Evolutionary conservation across 2,329 filamentous ascomycete species (phyloP).

Genomic region (Rhexocercosporidium sp.): DNA sequence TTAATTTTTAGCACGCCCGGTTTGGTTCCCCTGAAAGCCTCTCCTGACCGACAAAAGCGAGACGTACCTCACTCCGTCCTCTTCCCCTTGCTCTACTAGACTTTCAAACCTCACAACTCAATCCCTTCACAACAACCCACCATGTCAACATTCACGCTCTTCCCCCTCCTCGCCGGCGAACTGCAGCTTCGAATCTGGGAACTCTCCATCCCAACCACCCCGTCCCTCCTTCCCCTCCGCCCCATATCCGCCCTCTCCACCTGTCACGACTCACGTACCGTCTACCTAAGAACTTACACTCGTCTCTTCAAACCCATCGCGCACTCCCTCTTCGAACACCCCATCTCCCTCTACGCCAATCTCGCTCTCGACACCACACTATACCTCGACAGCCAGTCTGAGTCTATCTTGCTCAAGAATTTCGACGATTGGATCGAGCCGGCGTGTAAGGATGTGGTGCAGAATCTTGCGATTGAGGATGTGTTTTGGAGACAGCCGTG

Average conservation of each 20-base stretch:
- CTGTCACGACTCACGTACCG: background rate
- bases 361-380: background rate
- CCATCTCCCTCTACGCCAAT: conserved; percentile 2
- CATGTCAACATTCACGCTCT: background rate
- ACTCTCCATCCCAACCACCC: background rate
- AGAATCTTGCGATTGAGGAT: background rate
- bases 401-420: background rate
- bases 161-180: conserved; percentile 2
- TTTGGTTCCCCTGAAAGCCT: background rate
- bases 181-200: conserved; percentile 3
- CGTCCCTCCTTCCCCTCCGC: background rate
- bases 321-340: conserved; percentile 1
- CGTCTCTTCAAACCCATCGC: background rate
- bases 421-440: conserved; percentile 7
- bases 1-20: background rate
- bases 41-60: background rate
- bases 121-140: background rate
- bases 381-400: background rate
- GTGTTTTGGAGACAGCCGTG: background rate
- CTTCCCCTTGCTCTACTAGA: background rate
- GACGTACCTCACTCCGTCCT: background rate
- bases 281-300: background rate
- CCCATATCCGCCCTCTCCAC: background rate
- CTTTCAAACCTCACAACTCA: background rate
- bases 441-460: background rate